These are phyloP conservation scores for Populus hybrid DNA, from an alignment of 441 rosid genomes.

Conservation along the genomic window DNA sequence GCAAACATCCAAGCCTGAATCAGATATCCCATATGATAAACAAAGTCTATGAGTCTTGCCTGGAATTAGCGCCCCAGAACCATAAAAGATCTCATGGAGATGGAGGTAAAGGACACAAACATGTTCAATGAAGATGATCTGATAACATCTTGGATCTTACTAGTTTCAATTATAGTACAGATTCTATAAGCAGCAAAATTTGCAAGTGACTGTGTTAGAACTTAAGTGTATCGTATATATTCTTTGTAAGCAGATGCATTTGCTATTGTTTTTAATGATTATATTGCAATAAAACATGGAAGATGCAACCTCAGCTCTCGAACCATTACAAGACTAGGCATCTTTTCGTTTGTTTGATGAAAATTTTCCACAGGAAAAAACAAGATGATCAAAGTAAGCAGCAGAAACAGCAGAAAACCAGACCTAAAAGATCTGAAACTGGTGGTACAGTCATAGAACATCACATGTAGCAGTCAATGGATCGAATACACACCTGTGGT, in stretches of 20 bases:
- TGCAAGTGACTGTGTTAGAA: background rate
- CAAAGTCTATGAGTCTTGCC: slow-evolving; percentile 35
- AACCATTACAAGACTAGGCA: background rate
- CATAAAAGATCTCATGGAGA: slow-evolving; percentile 17
- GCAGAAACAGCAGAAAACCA: background rate
- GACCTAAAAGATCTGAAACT: background rate
- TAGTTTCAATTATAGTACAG: background rate
- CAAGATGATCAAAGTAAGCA: background rate
- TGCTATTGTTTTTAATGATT: background rate
- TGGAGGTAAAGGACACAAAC: slow-evolving; percentile 20
- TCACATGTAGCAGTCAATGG: background rate
- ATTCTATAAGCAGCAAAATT: background rate
- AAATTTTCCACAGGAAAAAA: background rate
- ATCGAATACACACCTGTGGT: background rate
- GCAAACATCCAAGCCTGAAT: slow-evolving; percentile 42
- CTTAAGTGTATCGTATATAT: background rate
- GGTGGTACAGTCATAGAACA: background rate
- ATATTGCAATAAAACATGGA: background rate
- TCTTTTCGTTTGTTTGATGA: background rate
- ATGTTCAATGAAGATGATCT: slow-evolving; percentile 7
- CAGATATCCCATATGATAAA: slow-evolving; percentile 43
- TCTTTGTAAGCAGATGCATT: background rate
- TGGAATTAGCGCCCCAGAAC: slow-evolving; percentile 16
- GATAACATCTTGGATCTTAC: background rate
- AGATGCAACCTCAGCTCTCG: background rate